Evolutionary conservation across 2,329 filamentous ascomycete species (phyloP).

Genomic region (Coniella lustricola): DNA sequence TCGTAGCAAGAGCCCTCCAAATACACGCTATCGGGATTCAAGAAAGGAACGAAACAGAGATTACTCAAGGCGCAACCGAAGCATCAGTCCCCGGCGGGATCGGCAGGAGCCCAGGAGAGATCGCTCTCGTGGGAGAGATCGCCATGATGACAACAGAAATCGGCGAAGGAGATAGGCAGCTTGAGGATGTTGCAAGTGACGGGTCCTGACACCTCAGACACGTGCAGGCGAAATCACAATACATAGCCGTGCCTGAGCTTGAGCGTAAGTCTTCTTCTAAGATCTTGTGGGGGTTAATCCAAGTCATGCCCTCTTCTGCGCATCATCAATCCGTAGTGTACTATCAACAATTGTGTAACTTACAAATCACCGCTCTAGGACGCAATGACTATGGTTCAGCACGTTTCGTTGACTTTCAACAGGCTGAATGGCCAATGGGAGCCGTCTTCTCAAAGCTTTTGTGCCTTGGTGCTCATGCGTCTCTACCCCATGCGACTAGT

Average conservation of each 20-base stretch:
- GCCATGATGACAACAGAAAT: conserved; percentile 25
- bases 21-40: conserved; percentile 18
- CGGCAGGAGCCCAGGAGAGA: conserved; percentile 17
- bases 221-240: not conserved
- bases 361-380: too few species aligned
- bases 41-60: conserved; percentile 21
- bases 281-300: too few species aligned
- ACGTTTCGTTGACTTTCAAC: too few species aligned
- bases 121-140: conserved; percentile 23
- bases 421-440: too few species aligned
- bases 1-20: conserved; percentile 31
- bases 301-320: too few species aligned
- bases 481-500: too few species aligned
- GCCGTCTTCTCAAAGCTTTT: too few species aligned
- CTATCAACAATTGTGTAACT: too few species aligned
- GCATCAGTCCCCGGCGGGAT: conserved; percentile 25
- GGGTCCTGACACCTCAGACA: not conserved
- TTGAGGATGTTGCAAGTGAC: not conserved
- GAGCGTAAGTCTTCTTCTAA: too few species aligned
- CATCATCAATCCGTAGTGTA: too few species aligned
- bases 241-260: not conserved
- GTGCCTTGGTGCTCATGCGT: too few species aligned
- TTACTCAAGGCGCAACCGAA: conserved; percentile 38
- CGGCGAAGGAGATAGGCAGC: conserved; percentile 15
- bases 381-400: too few species aligned